phyloP scores from a whole-genome alignment of 2,329 filamentous ascomycete species.

The Cladosporium austrohemisphaericum region DNA sequence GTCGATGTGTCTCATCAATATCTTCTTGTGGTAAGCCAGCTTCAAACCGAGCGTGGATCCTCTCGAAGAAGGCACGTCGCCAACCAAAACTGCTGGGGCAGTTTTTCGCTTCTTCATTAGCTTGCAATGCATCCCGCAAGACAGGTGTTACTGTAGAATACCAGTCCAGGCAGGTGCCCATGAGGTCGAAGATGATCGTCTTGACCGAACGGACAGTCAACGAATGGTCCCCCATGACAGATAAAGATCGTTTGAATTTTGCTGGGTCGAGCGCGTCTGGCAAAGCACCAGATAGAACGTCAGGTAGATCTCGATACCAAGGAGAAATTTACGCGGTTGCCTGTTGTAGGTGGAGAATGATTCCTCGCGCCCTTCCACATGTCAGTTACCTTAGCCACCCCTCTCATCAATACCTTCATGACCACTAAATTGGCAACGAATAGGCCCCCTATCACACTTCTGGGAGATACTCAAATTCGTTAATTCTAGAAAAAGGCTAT shows the following conservation, averaged over 20 bases:
- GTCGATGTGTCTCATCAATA: slow-evolving; percentile 50
- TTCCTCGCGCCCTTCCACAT: background rate
- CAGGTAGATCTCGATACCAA: background rate
- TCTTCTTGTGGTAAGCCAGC: slow-evolving; percentile 42
- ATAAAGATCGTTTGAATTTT: too few relatives aligned
- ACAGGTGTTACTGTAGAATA: slow-evolving; percentile 30
- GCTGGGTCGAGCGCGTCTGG: too few relatives aligned
- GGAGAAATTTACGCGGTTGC: background rate
- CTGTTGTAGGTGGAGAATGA: too few relatives aligned
- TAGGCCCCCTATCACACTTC: too few relatives aligned
- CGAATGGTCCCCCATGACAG: background rate
- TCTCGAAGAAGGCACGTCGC: slow-evolving; percentile 50
- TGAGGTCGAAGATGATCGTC: slow-evolving; percentile 48
- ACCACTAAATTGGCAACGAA: too few relatives aligned
- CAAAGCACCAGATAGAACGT: too few relatives aligned
- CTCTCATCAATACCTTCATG: too few relatives aligned
- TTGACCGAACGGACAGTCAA: background rate
- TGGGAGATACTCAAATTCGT: too few relatives aligned
- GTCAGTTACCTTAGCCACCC: too few relatives aligned
- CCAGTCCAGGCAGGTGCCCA: slow-evolving; percentile 58
- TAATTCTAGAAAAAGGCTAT: too few relatives aligned
- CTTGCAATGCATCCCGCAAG: background rate
- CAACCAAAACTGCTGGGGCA: slow-evolving; percentile 42
- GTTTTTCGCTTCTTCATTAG: background rate
- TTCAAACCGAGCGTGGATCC: slow-evolving; percentile 39